Base-by-base conservation (phyloP, 2,329 filamentous ascomycete species). In the Penicillium sp. region DNA sequence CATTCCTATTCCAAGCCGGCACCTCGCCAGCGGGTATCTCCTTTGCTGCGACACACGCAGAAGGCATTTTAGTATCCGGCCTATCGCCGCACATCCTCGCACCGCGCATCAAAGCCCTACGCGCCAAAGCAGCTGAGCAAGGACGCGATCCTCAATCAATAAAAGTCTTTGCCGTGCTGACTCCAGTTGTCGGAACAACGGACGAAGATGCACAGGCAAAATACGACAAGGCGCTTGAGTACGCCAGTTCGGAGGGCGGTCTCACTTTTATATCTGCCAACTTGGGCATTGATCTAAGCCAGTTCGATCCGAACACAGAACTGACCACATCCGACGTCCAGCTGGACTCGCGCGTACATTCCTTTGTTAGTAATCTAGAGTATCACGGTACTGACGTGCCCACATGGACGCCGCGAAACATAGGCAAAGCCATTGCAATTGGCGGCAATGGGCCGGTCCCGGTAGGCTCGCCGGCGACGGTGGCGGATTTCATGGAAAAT, bases 41-140 rank as follows among this genome's bases (percentile, higher is more conserved):
- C 0, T 90, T 90, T 62, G 86, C 85, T 0, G 83, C 85, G 0
- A 82, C 85, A 60, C 85, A 90, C 64, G 87, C 87, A 0, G 87
- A 90, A 64, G 86, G 81, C 1, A 85, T 90, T 50, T 90, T 90
- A 62, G 81, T 88, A 0, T 85, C 83, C 0, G 84, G 84, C 0
- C 85, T 88, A 66, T 81, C 81, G 1, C 84, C 87, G 0, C 73
- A 76, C 1, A 81, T 85, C 0, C 82, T 86, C 26, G 80, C 81
- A 2, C 83, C 81, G 65, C 84, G 78, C 24, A 81, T 90, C 18
- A 78, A 81, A 1, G 85, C 87, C 57, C 83, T 89, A 23, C 77
- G 87, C 3, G 73, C 79, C 50, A 65, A 82, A 26, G 85, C 86
- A 0, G 73, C 74, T 1, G 26, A 79, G 45, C 76, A 73, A 46